Base-by-base conservation (phyloP, 129 eudicot genomes). In the Escallonia rubra region DNA sequence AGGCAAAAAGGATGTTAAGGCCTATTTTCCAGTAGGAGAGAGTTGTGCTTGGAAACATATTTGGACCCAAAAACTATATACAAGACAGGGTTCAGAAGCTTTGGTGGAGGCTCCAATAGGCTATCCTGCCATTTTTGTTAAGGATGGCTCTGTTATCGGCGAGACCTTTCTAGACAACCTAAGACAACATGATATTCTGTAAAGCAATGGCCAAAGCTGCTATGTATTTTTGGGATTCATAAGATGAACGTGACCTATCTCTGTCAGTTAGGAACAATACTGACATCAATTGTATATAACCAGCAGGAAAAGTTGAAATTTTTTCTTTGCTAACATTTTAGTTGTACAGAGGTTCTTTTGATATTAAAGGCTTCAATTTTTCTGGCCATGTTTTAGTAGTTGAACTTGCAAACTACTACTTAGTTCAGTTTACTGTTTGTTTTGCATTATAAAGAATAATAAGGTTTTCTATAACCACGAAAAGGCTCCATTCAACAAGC, bases 21-120 rank as follows among this genome's bases (percentile, higher is more conserved):
- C 83, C 2, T 94, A 94, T 74, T 94, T 94, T 78, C 99, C 99
- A 3, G 61, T 80, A 52, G 96, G 97, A 50, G 97, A 87, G 84
- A 65, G 14, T 9, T 65, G 84, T 79, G 65, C 75, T 11, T 94
- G 99, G 99, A 82, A 83, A 83, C 96, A 90, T 83, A 77, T 90
- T 55, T 94, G 99, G 99, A 86, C 94, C 7, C 97, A 93, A 61
- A 73, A 87, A 54, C 48, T 87, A 44, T 82, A 89, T 59, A 68
- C 73, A 8, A 34, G 59, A 71, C 82, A 69, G 75, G 99, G 97
- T 73, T 76, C 78, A 39, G 95, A 85, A 77, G 96, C 62, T 75
- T 72, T 60, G 78, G 80, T 94, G 7, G 88, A 85, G 65, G 96
- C 97, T 72, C 90, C 92, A 7, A 50, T 90, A 10, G 97, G 97